Base-by-base conservation (phyloP, 2,329 filamentous ascomycete genomes). In the Alternaria postmessia region DNA sequence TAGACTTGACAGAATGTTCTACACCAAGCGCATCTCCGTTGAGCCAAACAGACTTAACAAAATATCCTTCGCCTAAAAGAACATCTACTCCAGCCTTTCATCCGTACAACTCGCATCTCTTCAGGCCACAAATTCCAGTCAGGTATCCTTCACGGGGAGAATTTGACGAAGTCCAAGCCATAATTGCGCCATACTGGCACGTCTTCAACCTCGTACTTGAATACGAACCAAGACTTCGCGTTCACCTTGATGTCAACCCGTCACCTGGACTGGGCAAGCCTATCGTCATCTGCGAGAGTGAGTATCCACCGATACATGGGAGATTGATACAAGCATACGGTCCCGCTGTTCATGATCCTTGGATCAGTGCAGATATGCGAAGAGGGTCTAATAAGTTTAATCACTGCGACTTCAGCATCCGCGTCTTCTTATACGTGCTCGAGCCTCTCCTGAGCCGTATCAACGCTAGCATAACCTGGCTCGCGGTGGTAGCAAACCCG, bases 381-480 rank as follows among this genome's bases (percentile, higher is more conserved):
- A 20, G 14, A 5, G 26, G 32, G 11, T 41, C 46, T 16, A 41
- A 26, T 6, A 57, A 57, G 34, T 30, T 39, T 47, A 57, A 46
- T 16, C 47, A 52, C 38, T 60, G 57, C 34, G 53, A 60, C 57
- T 47, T 44, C 6, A 57, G 53, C n/a, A 47, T 60, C 20, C 34
- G 30, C 3, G 16, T 60, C 9, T 57, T 60, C 28, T 53, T 60
- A 3, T 1, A 5, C 5, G 30, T 42, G 14, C 47, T 60, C 32
- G 26, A 38, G 52, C 9, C 24, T 6, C 14, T 12, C 1, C n/a
- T 57, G 16, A 26, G 9, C 32, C 2, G 14, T 16, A 11, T 57
- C 3, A 20, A 32, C 8, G 53, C 47, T 24, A 51, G 22, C 4
- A 18, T 60, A 4, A 38, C 39, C 9, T 60, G 53, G 53, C 14